These are phyloP conservation scores for Pyrrhoderma lamaoense DNA, from an alignment of 1,284 basidiomycete genomes.

Conservation along the genomic window DNA sequence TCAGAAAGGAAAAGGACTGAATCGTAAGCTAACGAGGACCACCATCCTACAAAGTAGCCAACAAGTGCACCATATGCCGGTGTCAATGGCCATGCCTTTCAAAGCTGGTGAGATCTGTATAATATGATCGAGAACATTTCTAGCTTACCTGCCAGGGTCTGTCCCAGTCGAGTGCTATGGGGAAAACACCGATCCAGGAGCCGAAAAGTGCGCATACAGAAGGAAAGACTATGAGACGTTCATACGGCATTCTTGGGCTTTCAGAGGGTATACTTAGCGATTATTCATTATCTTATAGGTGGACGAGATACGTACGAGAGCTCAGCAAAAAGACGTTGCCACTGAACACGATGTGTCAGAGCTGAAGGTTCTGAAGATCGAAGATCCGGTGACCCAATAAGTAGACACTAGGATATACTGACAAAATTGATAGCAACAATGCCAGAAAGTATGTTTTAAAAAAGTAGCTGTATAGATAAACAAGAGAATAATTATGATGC, in stretches of 20 bases:
- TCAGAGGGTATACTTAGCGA: conserved; percentile 7
- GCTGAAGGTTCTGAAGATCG: conserved; percentile 32
- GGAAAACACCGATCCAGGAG: conserved; percentile 73
- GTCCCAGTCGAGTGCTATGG: conserved; percentile 91
- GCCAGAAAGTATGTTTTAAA: conserved; percentile 62
- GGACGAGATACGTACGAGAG: conserved; percentile 50
- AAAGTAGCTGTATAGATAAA: conserved; percentile 33
- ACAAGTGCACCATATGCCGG: conserved; percentile 59
- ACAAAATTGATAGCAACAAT: conserved; percentile 60
- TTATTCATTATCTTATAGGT: not conserved
- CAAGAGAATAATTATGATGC: conserved; percentile 13
- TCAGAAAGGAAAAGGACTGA: conserved; percentile 38
- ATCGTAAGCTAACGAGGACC: conserved; percentile 47
- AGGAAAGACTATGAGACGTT: conserved; percentile 77
- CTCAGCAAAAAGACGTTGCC: conserved; percentile 75
- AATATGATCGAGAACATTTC: not conserved
- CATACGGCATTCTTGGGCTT: conserved; percentile 60
- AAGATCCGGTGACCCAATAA: conserved; percentile 58
- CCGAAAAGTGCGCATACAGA: conserved; percentile 66
- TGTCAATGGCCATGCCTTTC: conserved; percentile 74
- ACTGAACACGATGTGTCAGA: conserved; percentile 45
- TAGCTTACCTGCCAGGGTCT: conserved; percentile 88
- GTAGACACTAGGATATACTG: conserved; percentile 62
- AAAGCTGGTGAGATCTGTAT: not conserved
- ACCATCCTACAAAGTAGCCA: conserved; percentile 61